A percentile compares a stretch with the other conserved stretches of the same genome.
These are phyloP conservation scores for Boehmeria nivea DNA, from an alignment of 306 rosid genomes.

Conservation along the genomic window DNA sequence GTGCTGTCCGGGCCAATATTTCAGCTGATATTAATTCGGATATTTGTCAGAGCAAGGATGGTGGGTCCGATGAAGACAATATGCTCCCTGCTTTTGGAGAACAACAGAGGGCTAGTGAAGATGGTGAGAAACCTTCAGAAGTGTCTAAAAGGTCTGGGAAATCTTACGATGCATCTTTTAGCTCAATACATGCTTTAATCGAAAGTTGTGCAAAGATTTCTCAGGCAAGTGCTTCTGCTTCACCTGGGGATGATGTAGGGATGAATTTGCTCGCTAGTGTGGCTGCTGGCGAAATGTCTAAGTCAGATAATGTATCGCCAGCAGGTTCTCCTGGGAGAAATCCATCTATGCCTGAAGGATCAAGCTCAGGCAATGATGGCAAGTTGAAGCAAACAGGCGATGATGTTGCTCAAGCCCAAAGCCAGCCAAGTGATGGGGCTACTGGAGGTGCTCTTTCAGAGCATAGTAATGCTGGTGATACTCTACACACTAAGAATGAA, in stretches of 20 bases:
- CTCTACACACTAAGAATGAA: slow-evolving; percentile 20
- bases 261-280: slow-evolving; percentile 95
- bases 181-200: slow-evolving; percentile 69
- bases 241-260: slow-evolving; percentile 65
- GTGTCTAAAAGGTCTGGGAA: slow-evolving; percentile 45
- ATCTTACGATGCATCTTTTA: slow-evolving; percentile 58
- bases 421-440: slow-evolving; percentile 19
- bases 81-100: slow-evolving; percentile 39
- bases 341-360: slow-evolving; percentile 33
- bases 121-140: slow-evolving; percentile 36
- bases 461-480: slow-evolving; percentile 16
- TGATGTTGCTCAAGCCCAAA: slow-evolving; percentile 27
- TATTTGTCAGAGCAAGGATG: slow-evolving; percentile 49
- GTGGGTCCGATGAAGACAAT: slow-evolving; percentile 56
- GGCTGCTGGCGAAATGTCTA: slow-evolving; percentile 71
- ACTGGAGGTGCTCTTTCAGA: slow-evolving; percentile 14
- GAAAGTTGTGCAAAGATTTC: slow-evolving; percentile 79
- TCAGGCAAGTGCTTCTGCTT: slow-evolving; percentile 36
- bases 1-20: slow-evolving; percentile 33
- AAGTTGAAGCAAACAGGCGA: slow-evolving; percentile 28
- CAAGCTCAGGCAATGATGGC: slow-evolving; percentile 34
- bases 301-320: slow-evolving; percentile 49
- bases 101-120: slow-evolving; percentile 34
- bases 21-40: slow-evolving; percentile 44
- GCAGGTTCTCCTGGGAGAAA: slow-evolving; percentile 53